Evolutionary conservation across 2,329 filamentous ascomycete genomes (phyloP).

Genomic region (Aspergillaceae sp.): DNA sequence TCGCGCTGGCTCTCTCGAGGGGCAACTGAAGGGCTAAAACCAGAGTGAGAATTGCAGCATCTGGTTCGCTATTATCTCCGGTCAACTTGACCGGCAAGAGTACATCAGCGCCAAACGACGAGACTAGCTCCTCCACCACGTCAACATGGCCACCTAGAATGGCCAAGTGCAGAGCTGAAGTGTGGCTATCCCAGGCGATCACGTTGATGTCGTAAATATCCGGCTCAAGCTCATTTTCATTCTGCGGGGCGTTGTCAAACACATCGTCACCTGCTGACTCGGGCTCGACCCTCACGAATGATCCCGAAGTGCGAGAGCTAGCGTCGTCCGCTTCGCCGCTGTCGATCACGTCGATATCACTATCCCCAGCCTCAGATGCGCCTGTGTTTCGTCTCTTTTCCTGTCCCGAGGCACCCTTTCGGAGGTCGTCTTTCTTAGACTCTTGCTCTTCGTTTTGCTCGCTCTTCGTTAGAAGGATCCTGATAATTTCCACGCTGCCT

Average conservation of each 20-base stretch:
- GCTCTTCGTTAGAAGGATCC: constrained; percentile 64
- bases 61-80: constrained; percentile 28
- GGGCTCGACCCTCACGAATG: constrained; percentile 59
- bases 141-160: constrained; percentile 64
- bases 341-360: constrained; percentile 30
- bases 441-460: constrained; percentile 56
- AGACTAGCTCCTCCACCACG: constrained; percentile 60
- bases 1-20: constrained; percentile 53
- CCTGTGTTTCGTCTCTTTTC: constrained; percentile 3
- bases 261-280: constrained; percentile 14
- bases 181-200: constrained; percentile 68
- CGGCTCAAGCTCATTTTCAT: constrained; percentile 57
- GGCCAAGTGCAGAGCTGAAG: constrained; percentile 68
- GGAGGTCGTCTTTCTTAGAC: constrained; percentile 18
- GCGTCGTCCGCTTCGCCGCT: constrained; percentile 39
- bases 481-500: constrained; percentile 61
- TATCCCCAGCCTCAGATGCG: constrained; percentile 19
- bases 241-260: constrained; percentile 39
- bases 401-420: constrained; percentile 8
- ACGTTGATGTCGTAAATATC: constrained; percentile 74
- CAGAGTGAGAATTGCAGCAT: constrained; percentile 59
- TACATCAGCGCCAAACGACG: constrained; percentile 67
- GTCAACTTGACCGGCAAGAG: constrained; percentile 64
- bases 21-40: constrained; percentile 60
- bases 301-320: constrained; percentile 52